phyloP scores from a whole-genome alignment of 352 stramenopile genomes.

The Phytophthora macrochlamydospora region DNA sequence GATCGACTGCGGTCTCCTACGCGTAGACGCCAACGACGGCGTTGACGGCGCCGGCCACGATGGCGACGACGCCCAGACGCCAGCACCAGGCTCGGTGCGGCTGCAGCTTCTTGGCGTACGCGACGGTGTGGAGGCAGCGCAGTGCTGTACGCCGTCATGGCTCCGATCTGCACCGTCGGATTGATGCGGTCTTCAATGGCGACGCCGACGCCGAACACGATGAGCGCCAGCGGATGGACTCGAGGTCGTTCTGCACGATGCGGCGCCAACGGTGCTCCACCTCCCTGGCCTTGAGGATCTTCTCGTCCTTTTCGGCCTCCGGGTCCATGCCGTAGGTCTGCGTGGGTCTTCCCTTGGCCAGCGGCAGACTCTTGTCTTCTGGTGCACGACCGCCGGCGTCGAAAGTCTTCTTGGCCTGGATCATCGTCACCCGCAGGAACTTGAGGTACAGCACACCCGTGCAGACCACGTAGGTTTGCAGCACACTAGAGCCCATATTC shows the following conservation, averaged over 20 bases:
- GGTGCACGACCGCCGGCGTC: conserved; percentile 44
- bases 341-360: conserved; percentile 28
- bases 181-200: conserved; percentile 36
- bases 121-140: conserved; percentile 39
- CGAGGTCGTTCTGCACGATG: conserved; percentile 55
- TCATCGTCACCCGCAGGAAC: conserved; percentile 50
- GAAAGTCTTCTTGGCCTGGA: conserved; percentile 62
- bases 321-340: conserved; percentile 46
- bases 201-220: conserved; percentile 40
- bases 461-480: conserved; percentile 58
- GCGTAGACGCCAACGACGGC: conserved; percentile 45
- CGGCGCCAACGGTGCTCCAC: conserved; percentile 48
- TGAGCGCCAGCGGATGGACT: conserved; percentile 47
- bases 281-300: conserved; percentile 40
- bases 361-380: conserved; percentile 48
- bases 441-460: conserved; percentile 57
- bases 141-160: conserved; percentile 34
- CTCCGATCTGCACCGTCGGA: conserved; percentile 21
- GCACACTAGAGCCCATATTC: conserved; percentile 29
- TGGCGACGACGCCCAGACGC: conserved; percentile 40
- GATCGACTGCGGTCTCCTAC: conserved; percentile 11
- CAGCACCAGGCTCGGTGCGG: conserved; percentile 36
- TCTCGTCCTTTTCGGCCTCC: conserved; percentile 35
- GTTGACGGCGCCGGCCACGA: conserved; percentile 48
- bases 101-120: conserved; percentile 40